Conservation (phyloP, 495 filamentous ascomycete species). For the Neurospora sp. region DNA sequence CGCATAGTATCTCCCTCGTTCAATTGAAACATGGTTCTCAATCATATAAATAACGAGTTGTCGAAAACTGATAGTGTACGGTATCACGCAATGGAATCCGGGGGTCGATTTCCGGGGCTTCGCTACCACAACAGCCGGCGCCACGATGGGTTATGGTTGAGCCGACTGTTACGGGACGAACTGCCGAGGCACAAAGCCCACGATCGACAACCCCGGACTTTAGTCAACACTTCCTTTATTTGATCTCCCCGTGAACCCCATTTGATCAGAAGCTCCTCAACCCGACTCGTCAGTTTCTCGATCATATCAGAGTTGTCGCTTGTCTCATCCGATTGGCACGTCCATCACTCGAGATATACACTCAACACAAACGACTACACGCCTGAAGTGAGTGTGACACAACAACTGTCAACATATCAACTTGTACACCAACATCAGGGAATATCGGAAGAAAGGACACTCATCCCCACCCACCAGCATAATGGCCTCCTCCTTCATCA, state of each 20-base stretch:
- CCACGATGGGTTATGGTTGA: not conserved
- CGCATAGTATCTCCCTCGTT: not conserved
- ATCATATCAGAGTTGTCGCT: not conserved
- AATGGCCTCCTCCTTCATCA: constrained; percentile 20
- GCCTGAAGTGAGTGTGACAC: not conserved
- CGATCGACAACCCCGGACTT: not conserved
- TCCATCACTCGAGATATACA: not conserved
- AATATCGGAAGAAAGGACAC: not conserved
- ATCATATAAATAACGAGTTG: not conserved
- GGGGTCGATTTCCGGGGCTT: not conserved
- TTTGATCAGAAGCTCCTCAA: not conserved
- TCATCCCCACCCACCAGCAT: not conserved
- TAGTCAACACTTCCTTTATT: not conserved
- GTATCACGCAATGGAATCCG: not conserved
- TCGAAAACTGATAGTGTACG: not conserved
- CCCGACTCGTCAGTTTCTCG: not conserved
- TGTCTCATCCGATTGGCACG: not conserved
- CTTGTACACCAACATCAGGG: not conserved
- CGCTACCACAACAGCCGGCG: not conserved
- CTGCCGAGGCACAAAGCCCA: not conserved
- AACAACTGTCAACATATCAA: not conserved
- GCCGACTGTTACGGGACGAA: no score
- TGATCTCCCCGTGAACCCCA: not conserved
- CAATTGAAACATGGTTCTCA: not conserved
- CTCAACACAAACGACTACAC: not conserved